A percentile compares a stretch with the other conserved stretches of the same genome.
phyloP scores from a whole-genome alignment of 305 asterid species.

The Solanum chacoense region DNA sequence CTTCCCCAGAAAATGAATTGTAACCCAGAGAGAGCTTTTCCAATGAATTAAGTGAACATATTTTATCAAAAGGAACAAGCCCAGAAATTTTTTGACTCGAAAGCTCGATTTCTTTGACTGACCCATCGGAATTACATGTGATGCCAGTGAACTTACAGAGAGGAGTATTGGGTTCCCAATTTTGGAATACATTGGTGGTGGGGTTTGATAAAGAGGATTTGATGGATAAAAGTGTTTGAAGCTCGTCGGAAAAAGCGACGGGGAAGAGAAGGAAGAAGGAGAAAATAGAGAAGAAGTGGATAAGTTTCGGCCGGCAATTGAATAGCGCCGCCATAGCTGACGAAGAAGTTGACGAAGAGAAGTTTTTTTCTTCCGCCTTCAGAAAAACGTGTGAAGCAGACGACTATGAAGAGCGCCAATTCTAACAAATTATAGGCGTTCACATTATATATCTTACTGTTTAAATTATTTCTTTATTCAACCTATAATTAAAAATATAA shows the following conservation, averaged over 20 bases:
- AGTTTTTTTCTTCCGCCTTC: neutral
- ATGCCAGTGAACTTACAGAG: slow-evolving; percentile 35
- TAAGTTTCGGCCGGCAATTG: slow-evolving; percentile 3
- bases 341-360: neutral
- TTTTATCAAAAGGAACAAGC: slow-evolving; percentile 24
- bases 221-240: slow-evolving; percentile 43
- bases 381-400: neutral
- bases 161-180: slow-evolving; percentile 40
- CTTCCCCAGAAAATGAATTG: slow-evolving; percentile 39
- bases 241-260: slow-evolving; percentile 45
- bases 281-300: slow-evolving; percentile 5
- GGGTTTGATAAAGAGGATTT: slow-evolving; percentile 41
- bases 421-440: neutral
- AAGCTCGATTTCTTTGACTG: slow-evolving; percentile 63
- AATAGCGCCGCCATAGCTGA: slow-evolving; percentile 27
- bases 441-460: neutral
- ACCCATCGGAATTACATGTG: slow-evolving; percentile 29
- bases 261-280: slow-evolving; percentile 14
- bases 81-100: slow-evolving; percentile 44
- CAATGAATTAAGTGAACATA: slow-evolving; percentile 45
- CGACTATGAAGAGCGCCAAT: neutral
- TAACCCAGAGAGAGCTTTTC: slow-evolving; percentile 51
- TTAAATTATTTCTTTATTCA: neutral
- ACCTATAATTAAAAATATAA: neutral
- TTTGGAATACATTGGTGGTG: slow-evolving; percentile 30